Conservation (phyloP, 2,329 filamentous ascomycete species). For the Fusarium sp. region DNA sequence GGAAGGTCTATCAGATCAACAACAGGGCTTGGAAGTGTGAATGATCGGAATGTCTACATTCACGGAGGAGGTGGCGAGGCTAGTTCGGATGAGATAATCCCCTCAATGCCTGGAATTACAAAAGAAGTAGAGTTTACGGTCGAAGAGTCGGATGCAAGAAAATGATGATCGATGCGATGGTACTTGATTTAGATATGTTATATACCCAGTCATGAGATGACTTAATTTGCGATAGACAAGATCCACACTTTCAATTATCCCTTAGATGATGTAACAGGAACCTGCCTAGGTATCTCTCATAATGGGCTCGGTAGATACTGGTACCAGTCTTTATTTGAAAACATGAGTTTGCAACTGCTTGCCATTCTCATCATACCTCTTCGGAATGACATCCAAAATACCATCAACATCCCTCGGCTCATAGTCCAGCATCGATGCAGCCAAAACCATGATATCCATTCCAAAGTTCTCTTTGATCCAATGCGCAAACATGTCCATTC, state of each 20-base stretch:
- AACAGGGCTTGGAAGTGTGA: neutral
- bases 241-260: accelerated
- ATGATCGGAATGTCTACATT: conserved; percentile 22
- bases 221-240: neutral
- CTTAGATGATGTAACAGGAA: too few species aligned
- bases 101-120: conserved; percentile 5
- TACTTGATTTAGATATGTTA: neutral
- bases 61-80: conserved; percentile 28
- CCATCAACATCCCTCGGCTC: conserved; percentile 51
- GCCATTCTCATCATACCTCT: conserved; percentile 43
- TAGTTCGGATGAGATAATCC: conserved; percentile 38
- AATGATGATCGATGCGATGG: neutral
- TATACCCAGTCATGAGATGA: neutral
- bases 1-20: conserved; percentile 17
- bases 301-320: accelerated
- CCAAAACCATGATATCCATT: conserved; percentile 39
- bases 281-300: accelerated
- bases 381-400: conserved; percentile 41
- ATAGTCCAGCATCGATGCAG: conserved; percentile 44
- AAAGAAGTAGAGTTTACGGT: conserved; percentile 39
- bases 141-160: conserved; percentile 2
- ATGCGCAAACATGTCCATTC: conserved; percentile 56
- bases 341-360: conserved; percentile 44
- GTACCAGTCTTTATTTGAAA: neutral
- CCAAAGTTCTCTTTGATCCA: conserved; percentile 53